Evolutionary conservation across 305 asterid species (phyloP), one percentile per base, ranked within the genome.

Genomic region (Fraxinus platypoda): DNA sequence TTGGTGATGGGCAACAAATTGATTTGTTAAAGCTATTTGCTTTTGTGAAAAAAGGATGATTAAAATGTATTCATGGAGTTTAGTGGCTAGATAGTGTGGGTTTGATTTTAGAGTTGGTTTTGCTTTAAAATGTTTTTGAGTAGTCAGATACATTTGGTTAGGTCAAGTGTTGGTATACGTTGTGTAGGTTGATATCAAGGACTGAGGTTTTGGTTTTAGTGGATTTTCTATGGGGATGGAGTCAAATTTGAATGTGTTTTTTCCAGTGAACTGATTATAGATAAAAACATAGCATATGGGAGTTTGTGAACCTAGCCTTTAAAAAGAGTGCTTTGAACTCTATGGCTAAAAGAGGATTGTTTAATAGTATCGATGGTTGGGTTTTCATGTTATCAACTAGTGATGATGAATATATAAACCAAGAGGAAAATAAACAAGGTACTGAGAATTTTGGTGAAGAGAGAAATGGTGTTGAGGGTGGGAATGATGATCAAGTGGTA

Each of bases 121-220:
- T 76, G 90, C 91, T 79, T 72, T 94, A 89, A 92, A 90, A 83
- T 86, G 91, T 89, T 88, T 91, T 80, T 35, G 86, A 89, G 89
- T 91, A 90, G 84, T 81, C 91, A 87, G 86, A 85, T 74, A 77
- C 82, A 23, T 81, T 87, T 77, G 87, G 71, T 62, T 23, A 13
- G 71, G 13, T 12, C 26, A 23, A 8, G 28, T 9, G 26, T 23
- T 25, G 13, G 54, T 23, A 62, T 62, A 62, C 30, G 26, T 19
- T 62, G 15, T 62, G 86, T 74, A 84, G 79, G 80, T 49, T 49
- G 87, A 64, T 76, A 31, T 34, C 30, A 37, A 78, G 78, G 78
- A 76, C 30, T 77, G 72, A n/a, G 76, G 37, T 74, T 19, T 54
- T 1, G 85, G 83, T 70, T 81, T 86, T 38, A 64, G 81, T 81